Conservation (phyloP, 345 rosid genomes). For the Salix arbutifolia region DNA sequence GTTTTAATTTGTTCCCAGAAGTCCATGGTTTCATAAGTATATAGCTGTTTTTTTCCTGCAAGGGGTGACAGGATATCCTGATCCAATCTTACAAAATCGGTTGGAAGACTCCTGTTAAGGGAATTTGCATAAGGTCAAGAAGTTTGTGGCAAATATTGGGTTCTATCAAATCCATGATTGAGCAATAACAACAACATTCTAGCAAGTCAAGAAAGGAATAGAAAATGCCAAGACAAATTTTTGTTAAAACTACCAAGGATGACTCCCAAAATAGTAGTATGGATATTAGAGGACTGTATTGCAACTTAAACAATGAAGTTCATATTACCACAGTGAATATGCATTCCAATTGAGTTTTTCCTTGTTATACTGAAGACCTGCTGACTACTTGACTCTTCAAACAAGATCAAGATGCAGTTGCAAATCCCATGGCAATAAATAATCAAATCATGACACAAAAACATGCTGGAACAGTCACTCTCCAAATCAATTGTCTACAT, state of each 20-base stretch:
- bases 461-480: neutral
- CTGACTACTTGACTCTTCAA: neutral
- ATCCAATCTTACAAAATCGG: constrained; percentile 76
- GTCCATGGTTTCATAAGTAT: constrained; percentile 66
- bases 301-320: neutral
- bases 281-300: neutral
- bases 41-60: constrained; percentile 78
- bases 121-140: constrained; percentile 15
- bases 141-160: neutral
- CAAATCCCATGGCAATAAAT: neutral
- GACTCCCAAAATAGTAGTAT: neutral
- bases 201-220: neutral
- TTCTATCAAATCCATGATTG: neutral
- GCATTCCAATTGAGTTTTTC: neutral
- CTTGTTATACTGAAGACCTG: neutral
- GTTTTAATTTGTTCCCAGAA: constrained; percentile 94
- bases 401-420: neutral
- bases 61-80: constrained; percentile 89
- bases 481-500: neutral
- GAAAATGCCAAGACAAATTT: neutral
- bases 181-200: neutral
- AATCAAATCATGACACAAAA: neutral
- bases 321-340: neutral
- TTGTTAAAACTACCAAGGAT: neutral
- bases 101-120: constrained; percentile 28